Conservation (phyloP, 371 early-diverging fungal species). For the Dichotomocladium elegans region DNA sequence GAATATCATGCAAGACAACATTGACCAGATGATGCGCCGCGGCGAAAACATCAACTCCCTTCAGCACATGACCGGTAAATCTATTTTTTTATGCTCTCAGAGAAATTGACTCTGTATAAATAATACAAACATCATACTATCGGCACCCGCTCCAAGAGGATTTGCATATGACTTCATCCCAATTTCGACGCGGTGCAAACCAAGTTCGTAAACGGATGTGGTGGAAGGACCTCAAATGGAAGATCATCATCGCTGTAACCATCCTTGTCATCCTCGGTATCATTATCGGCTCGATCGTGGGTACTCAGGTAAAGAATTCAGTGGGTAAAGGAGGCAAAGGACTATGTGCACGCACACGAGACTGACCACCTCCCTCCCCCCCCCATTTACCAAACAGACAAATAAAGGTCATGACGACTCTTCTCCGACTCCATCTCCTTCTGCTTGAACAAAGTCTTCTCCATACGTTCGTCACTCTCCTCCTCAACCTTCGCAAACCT, state of each 20-base stretch:
- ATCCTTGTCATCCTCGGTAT: constrained; percentile 71
- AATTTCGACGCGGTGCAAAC: constrained; percentile 84
- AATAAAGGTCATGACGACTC: too few species aligned
- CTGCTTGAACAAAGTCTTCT: background rate
- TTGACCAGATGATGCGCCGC: constrained; percentile 86
- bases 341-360: background rate
- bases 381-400: too few species aligned
- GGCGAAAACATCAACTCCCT: constrained; percentile 86
- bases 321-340: too few species aligned
- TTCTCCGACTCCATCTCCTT: too few species aligned
- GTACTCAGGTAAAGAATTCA: constrained; percentile 41
- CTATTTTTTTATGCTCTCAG: background rate
- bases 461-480: background rate
- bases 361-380: too few species aligned
- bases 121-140: too few species aligned
- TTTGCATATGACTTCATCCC: constrained; percentile 72
- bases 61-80: constrained; percentile 73
- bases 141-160: too few species aligned
- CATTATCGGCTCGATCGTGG: constrained; percentile 69
- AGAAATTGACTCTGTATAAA: background rate
- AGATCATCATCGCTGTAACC: constrained; percentile 77
- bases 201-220: constrained; percentile 76
- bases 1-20: constrained; percentile 95
- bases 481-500: background rate
- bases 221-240: constrained; percentile 96